Evolutionary conservation across 306 rosid species (phyloP).

Genomic region (Rosa lucieae): DNA sequence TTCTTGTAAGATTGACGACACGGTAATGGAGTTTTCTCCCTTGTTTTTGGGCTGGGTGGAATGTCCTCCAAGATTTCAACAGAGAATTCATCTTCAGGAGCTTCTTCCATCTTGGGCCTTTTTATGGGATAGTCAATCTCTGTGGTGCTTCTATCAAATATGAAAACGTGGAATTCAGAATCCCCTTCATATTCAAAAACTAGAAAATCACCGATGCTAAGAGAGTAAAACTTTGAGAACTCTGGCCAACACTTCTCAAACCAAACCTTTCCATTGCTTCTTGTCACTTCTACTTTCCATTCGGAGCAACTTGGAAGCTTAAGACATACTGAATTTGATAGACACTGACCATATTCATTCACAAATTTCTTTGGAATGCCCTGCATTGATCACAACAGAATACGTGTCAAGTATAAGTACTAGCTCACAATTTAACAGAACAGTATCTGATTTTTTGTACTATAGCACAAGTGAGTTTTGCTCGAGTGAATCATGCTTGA

Average conservation of each 20-base stretch:
- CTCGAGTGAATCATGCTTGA: too few species aligned
- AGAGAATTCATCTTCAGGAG: not conserved
- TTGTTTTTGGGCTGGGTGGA: not conserved
- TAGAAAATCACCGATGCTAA: not conserved
- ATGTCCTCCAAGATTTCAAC: not conserved
- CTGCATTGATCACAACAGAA: constrained; percentile 3
- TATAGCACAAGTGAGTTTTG: too few species aligned
- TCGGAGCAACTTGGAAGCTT: constrained; percentile 9
- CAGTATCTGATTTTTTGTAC: not conserved
- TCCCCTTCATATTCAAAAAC: constrained; percentile 22
- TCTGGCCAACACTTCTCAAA: constrained; percentile 28
- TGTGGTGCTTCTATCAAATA: constrained; percentile 21
- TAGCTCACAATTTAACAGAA: not conserved
- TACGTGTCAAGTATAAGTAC: not conserved
- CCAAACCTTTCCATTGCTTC: not conserved
- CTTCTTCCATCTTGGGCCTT: not conserved
- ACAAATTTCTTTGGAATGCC: constrained; percentile 21
- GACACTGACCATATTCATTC: not conserved
- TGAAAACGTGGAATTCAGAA: constrained; percentile 5
- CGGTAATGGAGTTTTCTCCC: not conserved
- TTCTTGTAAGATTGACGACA: not conserved
- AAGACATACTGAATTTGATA: not conserved
- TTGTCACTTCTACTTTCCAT: constrained; percentile 16
- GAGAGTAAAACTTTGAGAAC: constrained; percentile 1
- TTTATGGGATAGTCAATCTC: constrained; percentile 20